Percentiles rank a stretch among this genome's conserved stretches.
Evolutionary conservation across 163 green algal species (phyloP).

Genomic region (Scenedesmus sp.): DNA sequence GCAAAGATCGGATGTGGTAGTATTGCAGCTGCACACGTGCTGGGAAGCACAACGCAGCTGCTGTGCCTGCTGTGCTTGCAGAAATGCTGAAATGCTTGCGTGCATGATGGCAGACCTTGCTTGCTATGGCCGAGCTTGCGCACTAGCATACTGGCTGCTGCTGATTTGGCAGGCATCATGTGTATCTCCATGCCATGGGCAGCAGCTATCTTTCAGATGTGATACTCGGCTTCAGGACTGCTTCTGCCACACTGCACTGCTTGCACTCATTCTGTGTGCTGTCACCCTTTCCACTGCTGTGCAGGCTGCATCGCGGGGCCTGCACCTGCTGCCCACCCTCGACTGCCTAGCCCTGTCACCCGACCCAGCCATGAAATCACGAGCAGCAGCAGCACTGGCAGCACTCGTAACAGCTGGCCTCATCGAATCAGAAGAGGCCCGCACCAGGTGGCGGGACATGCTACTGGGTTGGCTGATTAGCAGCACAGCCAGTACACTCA

Average conservation of each 20-base stretch:
- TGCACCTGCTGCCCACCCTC: slow-evolving; percentile 46
- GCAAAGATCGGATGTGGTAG: not conserved
- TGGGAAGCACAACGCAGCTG: not conserved
- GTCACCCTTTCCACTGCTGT: slow-evolving; percentile 36
- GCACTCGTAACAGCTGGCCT: slow-evolving; percentile 56
- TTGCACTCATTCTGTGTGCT: not conserved
- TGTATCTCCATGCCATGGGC: not conserved
- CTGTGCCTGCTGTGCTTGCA: too few relatives aligned
- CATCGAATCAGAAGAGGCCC: slow-evolving; percentile 51
- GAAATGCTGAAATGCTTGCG: too few relatives aligned
- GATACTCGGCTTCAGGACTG: too few relatives aligned
- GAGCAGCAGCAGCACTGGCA: slow-evolving; percentile 48
- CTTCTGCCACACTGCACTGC: not conserved
- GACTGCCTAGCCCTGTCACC: slow-evolving; percentile 50
- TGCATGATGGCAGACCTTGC: too few relatives aligned
- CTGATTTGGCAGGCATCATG: not conserved
- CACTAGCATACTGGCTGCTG: too few relatives aligned
- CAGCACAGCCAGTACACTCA: slow-evolving; percentile 40
- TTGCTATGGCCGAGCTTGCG: too few relatives aligned
- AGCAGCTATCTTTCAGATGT: not conserved
- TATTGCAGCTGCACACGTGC: not conserved
- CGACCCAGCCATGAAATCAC: slow-evolving; percentile 28
- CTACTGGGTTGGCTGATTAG: slow-evolving; percentile 52
- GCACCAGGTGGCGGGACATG: slow-evolving; percentile 52
- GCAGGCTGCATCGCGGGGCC: not conserved